Base-by-base conservation (phyloP, 176 grass and related monocot species). In the Eragrostis curvula region DNA sequence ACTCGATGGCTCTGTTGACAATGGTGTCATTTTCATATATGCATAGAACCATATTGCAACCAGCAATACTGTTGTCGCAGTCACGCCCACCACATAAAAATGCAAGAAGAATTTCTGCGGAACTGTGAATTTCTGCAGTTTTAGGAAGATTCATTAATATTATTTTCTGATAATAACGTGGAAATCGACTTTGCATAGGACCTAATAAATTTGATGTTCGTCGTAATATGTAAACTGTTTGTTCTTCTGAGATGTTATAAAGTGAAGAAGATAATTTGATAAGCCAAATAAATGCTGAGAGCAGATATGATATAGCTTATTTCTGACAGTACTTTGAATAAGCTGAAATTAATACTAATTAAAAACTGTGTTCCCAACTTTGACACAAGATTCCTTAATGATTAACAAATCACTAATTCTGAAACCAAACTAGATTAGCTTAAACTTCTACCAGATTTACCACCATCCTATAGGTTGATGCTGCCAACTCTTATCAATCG, bases 71-170 rank as follows among this genome's bases (percentile, higher is more conserved):
- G 96, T 93, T 66, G 93, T 96, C 42, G 85, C 55, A 20, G 76
- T 84, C 62, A 73, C 72, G 53, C 83, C 90, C 56, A 95, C 63
- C 28, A 93, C 68, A 50, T 96, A 98, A 87, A 98, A 98, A 88
- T 98, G 96, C 76, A 96, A 93, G 89, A 90, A 98, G 71, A 86
- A 98, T 79, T 86, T 91, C n/a, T 95, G 93, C 20, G 96, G 96
- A 85, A 96, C 90, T 0, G 93, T 91, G 82, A 96, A 98, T 28
- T 83, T 91, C 96, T 98, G 93, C 82, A 88, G 62, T 80, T 75
- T 73, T 10, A 18, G 83, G 66, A 68, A 55, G 8, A 68, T 18
- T 85, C n/a, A 60, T 43, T 49, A 21, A n/a, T 57, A 8, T 84
- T 6, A 80, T 63, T 52, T 64, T 40, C 13, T 48, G 2, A 78